These are phyloP conservation scores for Fusarium praegraminearum DNA, from an alignment of 2,329 filamentous ascomycete genomes.

Conservation along the genomic window DNA sequence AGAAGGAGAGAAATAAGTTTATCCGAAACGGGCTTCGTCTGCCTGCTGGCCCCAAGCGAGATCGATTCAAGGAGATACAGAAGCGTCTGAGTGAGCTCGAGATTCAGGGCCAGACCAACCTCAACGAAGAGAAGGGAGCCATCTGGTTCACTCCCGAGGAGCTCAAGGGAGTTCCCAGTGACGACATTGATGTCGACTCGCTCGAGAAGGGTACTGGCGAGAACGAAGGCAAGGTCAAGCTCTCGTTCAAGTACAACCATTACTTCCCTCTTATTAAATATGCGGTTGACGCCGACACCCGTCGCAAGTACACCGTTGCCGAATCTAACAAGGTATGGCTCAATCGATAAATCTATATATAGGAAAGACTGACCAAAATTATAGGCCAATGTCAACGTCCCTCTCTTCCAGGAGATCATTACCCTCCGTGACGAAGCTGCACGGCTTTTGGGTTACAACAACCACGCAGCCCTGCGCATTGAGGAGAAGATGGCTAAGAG, in stretches of 20 bases:
- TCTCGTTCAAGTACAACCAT: conserved; percentile 88
- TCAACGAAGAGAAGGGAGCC: conserved; percentile 86
- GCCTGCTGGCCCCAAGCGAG: conserved; percentile 75
- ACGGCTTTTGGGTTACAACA: conserved; percentile 78
- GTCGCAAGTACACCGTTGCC: conserved; percentile 75
- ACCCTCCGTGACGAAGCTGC: conserved; percentile 82
- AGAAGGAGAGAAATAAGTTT: conserved; percentile 82
- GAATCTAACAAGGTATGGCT: conserved; percentile 79
- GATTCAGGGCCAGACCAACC: conserved; percentile 81
- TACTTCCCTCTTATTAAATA: conserved; percentile 84
- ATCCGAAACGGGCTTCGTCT: conserved; percentile 81
- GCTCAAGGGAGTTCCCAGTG: conserved; percentile 79
- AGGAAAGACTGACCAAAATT: neutral
- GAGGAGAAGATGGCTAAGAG: conserved; percentile 90
- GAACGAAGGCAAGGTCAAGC: conserved; percentile 78
- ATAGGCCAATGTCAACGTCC: conserved; percentile 75
- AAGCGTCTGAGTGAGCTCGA: conserved; percentile 79
- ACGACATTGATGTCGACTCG: conserved; percentile 71
- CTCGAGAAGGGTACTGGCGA: conserved; percentile 79
- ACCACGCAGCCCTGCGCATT: conserved; percentile 80
- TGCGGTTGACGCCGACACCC: conserved; percentile 75
- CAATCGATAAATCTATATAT: neutral
- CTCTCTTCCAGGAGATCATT: conserved; percentile 80
- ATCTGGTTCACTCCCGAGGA: conserved; percentile 82
- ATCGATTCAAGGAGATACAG: conserved; percentile 89